phyloP scores from a whole-genome alignment of 225 moss, liverwort and hornwort genomes.

The Anthoceros angustus region DNA sequence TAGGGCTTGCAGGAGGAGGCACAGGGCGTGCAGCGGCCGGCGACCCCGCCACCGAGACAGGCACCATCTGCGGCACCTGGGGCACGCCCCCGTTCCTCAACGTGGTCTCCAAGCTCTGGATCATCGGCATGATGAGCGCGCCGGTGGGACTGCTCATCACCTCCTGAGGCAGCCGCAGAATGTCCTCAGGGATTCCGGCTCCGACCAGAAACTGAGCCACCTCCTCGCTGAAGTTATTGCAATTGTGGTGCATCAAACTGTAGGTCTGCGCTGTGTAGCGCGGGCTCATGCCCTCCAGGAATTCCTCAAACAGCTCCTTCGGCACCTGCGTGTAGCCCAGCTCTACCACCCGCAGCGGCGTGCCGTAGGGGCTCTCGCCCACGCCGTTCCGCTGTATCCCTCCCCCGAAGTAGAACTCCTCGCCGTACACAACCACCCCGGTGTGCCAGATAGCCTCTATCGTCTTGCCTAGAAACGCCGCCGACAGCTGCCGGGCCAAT shows the following conservation, averaged over 20 bases:
- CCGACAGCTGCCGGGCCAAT: slow-evolving; percentile 70
- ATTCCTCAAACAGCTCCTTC: slow-evolving; percentile 76
- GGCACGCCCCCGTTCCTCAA: slow-evolving; percentile 25
- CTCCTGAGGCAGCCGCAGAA: slow-evolving; percentile 44
- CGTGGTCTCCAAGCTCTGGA: slow-evolving; percentile 51
- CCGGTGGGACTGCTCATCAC: slow-evolving; percentile 46
- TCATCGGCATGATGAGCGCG: slow-evolving; percentile 48
- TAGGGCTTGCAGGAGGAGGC: not conserved
- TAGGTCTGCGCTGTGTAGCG: slow-evolving; percentile 79
- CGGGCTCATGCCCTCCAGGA: slow-evolving; percentile 57
- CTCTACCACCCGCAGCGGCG: slow-evolving; percentile 52
- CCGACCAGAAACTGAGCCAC: slow-evolving; percentile 73
- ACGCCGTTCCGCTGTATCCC: slow-evolving; percentile 71
- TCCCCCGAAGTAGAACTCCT: slow-evolving; percentile 83
- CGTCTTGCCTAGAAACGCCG: slow-evolving; percentile 74
- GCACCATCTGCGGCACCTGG: slow-evolving; percentile 1
- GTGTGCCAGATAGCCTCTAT: slow-evolving; percentile 90
- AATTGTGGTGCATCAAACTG: slow-evolving; percentile 73
- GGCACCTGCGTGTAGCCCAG: slow-evolving; percentile 73
- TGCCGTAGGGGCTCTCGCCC: slow-evolving; percentile 70
- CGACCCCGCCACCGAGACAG: not conserved
- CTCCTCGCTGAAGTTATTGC: slow-evolving; percentile 95
- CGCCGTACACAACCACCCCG: slow-evolving; percentile 75
- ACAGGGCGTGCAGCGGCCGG: not conserved
- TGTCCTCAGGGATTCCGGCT: slow-evolving; percentile 51